Base-by-base conservation (phyloP, 345 rosid species). In the Hibiscus trionum region DNA sequence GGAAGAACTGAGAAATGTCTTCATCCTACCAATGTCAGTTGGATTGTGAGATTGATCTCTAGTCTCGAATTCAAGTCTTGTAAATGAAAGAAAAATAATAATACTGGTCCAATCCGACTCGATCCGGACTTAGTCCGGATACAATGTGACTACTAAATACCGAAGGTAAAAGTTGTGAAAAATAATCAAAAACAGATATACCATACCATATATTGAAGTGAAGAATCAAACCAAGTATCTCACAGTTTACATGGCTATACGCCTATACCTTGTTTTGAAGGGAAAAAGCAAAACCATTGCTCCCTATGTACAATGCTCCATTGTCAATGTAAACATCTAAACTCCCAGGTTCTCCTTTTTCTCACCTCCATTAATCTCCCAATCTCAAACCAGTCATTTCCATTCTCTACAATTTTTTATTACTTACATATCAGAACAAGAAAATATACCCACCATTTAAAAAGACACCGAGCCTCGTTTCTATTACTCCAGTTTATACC, bases 221-320 rank as follows among this genome's bases (percentile, higher is more conserved):
- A 69, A 77, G 76, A 84, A 78, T 79, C 80, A 77, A 60, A 77
- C 81, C 82, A 67, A 72, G 78, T 78, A 76, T 81, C 79, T 81
- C 80, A 78, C 82, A 77, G 75, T 81, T 81, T 79, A 75, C 83
- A 81, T 57, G 62, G 78, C 74, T 79, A 76, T 84, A 77, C 84
- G 62, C 76, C 74, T 79, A 76, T 84, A 77, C 84, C 82, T 44
- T 55, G 26, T 55, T 58, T 63, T 46, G 3, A 9, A 4, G 4
- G 19, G 35, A 14, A 1, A 6, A 24, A 66, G 24, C 58, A 55
- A 72, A 72, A 57, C 17, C 73, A 73, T 66, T 72, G 75, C 77
- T 73, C 77, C 73, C 55, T 74, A 67, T 82, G 70, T 80, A 85
- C 88, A 77, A 64, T 64, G 76, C 11, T 44, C 33, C 69, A 65